phyloP scores from a whole-genome alignment of 805 yeast genomes.

The Pichia cephalocereana region DNA sequence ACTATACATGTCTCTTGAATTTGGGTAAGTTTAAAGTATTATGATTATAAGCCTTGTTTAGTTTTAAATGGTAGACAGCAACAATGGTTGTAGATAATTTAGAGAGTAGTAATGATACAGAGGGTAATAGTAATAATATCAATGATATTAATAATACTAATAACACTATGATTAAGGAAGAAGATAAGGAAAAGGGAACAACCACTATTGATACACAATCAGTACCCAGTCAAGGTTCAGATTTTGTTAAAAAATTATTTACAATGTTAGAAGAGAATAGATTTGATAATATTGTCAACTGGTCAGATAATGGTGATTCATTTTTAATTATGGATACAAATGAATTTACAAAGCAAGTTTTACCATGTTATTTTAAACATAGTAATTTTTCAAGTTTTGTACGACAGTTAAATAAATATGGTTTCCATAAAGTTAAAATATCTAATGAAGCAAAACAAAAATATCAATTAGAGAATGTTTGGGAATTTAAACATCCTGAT shows the following conservation, averaged over 20 bases:
- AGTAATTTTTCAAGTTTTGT: constrained; percentile 92
- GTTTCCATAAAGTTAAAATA: constrained; percentile 88
- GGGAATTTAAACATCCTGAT: constrained; percentile 94
- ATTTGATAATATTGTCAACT: constrained; percentile 68
- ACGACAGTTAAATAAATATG: constrained; percentile 91
- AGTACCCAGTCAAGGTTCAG: neutral
- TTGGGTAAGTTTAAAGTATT: too few relatives aligned
- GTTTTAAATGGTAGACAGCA: too few relatives aligned
- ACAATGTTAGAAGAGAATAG: constrained; percentile 78
- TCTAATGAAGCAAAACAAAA: constrained; percentile 59
- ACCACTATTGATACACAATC: neutral
- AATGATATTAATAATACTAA: too few relatives aligned
- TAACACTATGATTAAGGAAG: too few relatives aligned
- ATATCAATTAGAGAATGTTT: constrained; percentile 48
- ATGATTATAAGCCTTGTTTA: too few relatives aligned
- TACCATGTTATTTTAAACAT: constrained; percentile 92
- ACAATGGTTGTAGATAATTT: too few relatives aligned
- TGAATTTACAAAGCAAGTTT: constrained; percentile 78
- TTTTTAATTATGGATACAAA: constrained; percentile 87
- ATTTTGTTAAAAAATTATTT: constrained; percentile 64
- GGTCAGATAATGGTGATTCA: constrained; percentile 81
- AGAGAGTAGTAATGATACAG: too few relatives aligned
- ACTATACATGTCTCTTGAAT: too few relatives aligned
- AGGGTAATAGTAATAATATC: neutral
- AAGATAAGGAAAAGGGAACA: neutral